These are phyloP conservation scores for Zygosaccharomyces siamensis DNA, from an alignment of 805 yeast species.

Conservation along the genomic window DNA sequence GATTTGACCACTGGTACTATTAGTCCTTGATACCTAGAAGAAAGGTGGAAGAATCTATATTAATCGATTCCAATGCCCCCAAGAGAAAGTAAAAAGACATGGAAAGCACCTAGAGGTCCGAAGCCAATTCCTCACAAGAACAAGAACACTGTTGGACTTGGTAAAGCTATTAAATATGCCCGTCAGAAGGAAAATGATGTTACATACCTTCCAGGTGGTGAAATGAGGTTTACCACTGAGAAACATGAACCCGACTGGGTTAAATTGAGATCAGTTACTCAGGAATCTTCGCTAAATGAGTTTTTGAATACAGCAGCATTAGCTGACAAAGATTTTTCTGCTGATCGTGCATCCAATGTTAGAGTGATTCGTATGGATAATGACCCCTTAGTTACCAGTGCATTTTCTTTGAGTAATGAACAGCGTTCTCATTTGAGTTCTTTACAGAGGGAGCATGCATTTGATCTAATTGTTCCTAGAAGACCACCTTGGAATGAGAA, in stretches of 20 bases:
- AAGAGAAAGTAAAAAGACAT: constrained; percentile 55
- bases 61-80: constrained; percentile 35
- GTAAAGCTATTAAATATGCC: constrained; percentile 74
- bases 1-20: background rate
- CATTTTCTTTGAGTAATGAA: constrained; percentile 58
- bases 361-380: constrained; percentile 72
- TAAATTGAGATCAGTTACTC: constrained; percentile 87
- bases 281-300: constrained; percentile 90
- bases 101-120: constrained; percentile 90
- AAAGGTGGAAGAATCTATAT: background rate
- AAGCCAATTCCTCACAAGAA: constrained; percentile 82
- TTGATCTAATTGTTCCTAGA: constrained; percentile 80
- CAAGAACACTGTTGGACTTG: constrained; percentile 79
- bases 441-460: constrained; percentile 63
- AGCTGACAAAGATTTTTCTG: constrained; percentile 94
- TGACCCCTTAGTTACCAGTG: constrained; percentile 44
- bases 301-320: constrained; percentile 91
- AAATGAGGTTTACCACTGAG: constrained; percentile 80
- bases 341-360: constrained; percentile 78
- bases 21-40: background rate
- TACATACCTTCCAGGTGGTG: constrained; percentile 77
- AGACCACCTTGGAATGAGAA: constrained; percentile 79
- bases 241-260: constrained; percentile 86
- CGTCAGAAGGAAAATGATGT: constrained; percentile 65
- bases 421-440: constrained; percentile 58